phyloP scores from a whole-genome alignment of 2,329 filamentous ascomycete genomes.

The Phyllosticta paracitricarpa region DNA sequence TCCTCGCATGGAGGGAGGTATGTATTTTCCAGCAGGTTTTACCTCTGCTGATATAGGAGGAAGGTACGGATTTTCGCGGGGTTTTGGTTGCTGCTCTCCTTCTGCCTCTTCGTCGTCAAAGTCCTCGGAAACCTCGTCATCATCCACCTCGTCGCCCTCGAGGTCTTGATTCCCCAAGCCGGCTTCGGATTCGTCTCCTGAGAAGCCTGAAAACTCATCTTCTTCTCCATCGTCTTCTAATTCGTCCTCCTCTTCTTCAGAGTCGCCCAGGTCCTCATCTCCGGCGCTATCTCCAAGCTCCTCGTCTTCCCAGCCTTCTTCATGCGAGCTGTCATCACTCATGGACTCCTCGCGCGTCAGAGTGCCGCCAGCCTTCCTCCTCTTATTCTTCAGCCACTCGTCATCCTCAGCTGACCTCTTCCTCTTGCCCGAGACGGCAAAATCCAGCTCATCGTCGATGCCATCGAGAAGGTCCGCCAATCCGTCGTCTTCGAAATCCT shows the following conservation, averaged over 20 bases:
- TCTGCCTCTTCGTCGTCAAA: constrained; percentile 18
- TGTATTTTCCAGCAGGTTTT: constrained; percentile 57
- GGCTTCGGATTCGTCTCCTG: constrained; percentile 15
- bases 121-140: constrained; percentile 5
- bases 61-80: constrained; percentile 79
- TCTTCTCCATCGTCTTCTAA: constrained; percentile 27
- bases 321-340: constrained; percentile 18
- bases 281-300: constrained; percentile 22
- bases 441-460: constrained; percentile 43
- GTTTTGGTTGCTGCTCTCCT: constrained; percentile 29
- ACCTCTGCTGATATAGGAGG: constrained; percentile 49
- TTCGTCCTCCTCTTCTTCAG: constrained; percentile 16
- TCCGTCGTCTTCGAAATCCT: constrained; percentile 71
- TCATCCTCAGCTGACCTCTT: constrained; percentile 46
- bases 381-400: constrained; percentile 50
- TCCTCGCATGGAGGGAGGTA: constrained; percentile 74
- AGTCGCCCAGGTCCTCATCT: constrained; percentile 15
- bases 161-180: constrained; percentile 21
- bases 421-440: constrained; percentile 40
- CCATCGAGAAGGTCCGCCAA: constrained; percentile 68
- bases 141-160: constrained; percentile 16
- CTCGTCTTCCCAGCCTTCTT: constrained; percentile 23
- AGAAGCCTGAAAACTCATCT: constrained; percentile 11
- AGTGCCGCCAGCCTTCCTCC: constrained; percentile 38
- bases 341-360: constrained; percentile 22